A percentile compares a stretch with the other conserved stretches of the same genome.
Conservation (phyloP, 257 asterid species). For the Salvia rosmarinus region DNA sequence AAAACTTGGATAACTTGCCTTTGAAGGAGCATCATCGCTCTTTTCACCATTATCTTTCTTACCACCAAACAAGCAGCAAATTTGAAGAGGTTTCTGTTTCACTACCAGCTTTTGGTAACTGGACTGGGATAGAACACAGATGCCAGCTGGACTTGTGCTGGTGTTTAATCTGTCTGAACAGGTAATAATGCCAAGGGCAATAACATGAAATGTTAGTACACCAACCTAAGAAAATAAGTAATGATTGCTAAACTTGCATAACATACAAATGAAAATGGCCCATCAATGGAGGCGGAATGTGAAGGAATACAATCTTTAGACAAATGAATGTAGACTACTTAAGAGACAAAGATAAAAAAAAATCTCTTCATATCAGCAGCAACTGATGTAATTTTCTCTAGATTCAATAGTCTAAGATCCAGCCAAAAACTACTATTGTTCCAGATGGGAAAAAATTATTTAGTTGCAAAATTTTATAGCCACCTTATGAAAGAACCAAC, state of each 20-base stretch:
- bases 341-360: not conserved
- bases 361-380: not conserved
- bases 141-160: conserved; percentile 23
- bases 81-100: conserved; percentile 34
- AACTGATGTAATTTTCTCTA: not conserved
- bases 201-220: conserved; percentile 3
- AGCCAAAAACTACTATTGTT: conserved; percentile 1
- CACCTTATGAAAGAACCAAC: not conserved
- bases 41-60: conserved; percentile 56
- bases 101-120: conserved; percentile 27
- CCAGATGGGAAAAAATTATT: too few species aligned
- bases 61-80: conserved; percentile 58
- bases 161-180: conserved; percentile 39
- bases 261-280: conserved; percentile 1
- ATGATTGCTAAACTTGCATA: conserved; percentile 19
- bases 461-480: not conserved
- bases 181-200: not conserved
- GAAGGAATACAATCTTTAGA: not conserved
- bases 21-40: conserved; percentile 56
- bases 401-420: not conserved
- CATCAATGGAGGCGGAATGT: not conserved
- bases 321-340: not conserved
- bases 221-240: not conserved
- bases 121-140: conserved; percentile 16
- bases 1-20: conserved; percentile 43